A percentile compares a stretch with the other conserved stretches of the same genome.
Conservation (phyloP, 2,329 filamentous ascomycete genomes). For the Neospermospora avenae region DNA sequence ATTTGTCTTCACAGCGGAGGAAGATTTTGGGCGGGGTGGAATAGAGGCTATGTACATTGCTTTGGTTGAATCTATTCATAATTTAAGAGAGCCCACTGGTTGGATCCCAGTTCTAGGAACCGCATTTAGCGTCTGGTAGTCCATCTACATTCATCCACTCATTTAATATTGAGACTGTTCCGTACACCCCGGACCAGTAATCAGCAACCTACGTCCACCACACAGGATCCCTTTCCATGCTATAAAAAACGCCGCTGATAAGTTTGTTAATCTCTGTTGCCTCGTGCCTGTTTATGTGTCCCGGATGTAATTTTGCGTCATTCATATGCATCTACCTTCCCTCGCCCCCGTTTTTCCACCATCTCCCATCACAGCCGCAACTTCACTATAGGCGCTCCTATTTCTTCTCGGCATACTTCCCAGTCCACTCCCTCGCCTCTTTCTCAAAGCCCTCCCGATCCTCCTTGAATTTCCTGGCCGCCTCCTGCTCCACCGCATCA, state of each 20-base stretch:
- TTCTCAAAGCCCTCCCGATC: conserved; percentile 61
- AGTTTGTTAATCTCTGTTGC: not conserved
- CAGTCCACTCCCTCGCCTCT: conserved; percentile 64
- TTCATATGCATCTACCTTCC: not conserved
- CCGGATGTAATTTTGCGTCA: not conserved
- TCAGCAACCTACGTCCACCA: conserved; percentile 87
- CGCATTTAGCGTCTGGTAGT: too few relatives aligned
- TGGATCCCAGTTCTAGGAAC: too few relatives aligned
- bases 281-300: not conserved
- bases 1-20: too few relatives aligned
- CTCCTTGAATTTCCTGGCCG: conserved; percentile 67
- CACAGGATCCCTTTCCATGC: conserved; percentile 66
- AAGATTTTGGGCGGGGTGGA: too few relatives aligned
- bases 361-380: not conserved
- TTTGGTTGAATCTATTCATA: too few relatives aligned
- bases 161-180: too few relatives aligned
- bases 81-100: too few relatives aligned
- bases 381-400: not conserved
- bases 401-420: conserved; percentile 52
- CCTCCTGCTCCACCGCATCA: conserved; percentile 66
- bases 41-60: too few relatives aligned
- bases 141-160: too few relatives aligned
- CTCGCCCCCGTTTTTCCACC: not conserved
- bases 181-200: conserved; percentile 75
- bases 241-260: not conserved